phyloP scores from a whole-genome alignment of 2,329 filamentous ascomycete species.

The Fusarium succisae region DNA sequence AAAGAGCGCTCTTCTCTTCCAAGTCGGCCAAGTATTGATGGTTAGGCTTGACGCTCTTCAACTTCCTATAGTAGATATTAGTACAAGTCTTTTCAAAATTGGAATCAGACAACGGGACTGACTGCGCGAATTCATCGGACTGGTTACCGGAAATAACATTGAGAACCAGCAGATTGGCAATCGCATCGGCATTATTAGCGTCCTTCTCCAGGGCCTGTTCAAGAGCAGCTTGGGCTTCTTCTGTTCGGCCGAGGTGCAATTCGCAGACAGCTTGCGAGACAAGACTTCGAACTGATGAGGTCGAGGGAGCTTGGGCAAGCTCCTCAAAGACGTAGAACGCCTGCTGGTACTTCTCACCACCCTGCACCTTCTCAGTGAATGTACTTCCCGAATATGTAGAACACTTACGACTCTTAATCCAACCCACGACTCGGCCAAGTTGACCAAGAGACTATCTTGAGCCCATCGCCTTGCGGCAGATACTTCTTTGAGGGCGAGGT shows the following conservation, averaged over 20 bases:
- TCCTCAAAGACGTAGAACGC: slow-evolving; percentile 99
- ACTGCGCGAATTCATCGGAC: slow-evolving; percentile 68
- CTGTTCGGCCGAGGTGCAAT: slow-evolving; percentile 85
- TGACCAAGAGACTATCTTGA: slow-evolving; percentile 92
- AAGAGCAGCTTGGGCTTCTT: slow-evolving; percentile 88
- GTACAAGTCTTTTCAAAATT: neutral
- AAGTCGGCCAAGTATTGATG: slow-evolving; percentile 80
- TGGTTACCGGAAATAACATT: slow-evolving; percentile 81
- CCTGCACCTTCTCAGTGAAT: slow-evolving; percentile 61
- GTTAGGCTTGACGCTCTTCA: slow-evolving; percentile 68
- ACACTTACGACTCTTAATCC: slow-evolving; percentile 78
- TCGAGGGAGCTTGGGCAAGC: slow-evolving; percentile 85
- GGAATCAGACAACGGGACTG: slow-evolving; percentile 47
- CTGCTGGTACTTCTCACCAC: slow-evolving; percentile 94
- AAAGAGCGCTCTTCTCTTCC: slow-evolving; percentile 85
- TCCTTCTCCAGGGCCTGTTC: slow-evolving; percentile 82
- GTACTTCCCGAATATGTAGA: neutral
- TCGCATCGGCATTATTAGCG: slow-evolving; percentile 74
- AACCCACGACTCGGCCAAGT: slow-evolving; percentile 95
- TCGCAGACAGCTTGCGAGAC: slow-evolving; percentile 92
- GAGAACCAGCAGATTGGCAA: slow-evolving; percentile 86
- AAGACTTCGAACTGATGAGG: slow-evolving; percentile 78
- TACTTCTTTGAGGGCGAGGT: slow-evolving; percentile 91
- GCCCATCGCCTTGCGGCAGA: slow-evolving; percentile 89
- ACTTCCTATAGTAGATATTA: slow-evolving; percentile 57